Base-by-base conservation (phyloP, 2,329 filamentous ascomycete species). In the Penicillium sp. region DNA sequence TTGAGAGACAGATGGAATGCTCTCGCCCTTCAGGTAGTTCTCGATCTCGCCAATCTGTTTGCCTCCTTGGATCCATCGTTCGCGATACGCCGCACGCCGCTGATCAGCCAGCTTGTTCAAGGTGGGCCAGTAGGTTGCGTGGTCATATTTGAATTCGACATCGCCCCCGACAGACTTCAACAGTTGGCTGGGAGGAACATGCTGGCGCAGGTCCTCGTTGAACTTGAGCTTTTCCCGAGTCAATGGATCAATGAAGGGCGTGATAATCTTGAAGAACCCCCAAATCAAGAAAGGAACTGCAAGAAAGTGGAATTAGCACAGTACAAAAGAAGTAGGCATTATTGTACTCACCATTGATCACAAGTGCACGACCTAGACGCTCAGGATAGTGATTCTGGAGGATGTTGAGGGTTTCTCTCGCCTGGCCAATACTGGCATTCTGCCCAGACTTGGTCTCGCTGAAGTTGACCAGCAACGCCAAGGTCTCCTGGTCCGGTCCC, bases 301-400 rank as follows among this genome's bases (percentile, higher is more conserved):
- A 5, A 39, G 34, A 14, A 14, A 7, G 14, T 4, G 9, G n/a
- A 33, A 14, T 14, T 14, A 46, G 42, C 13, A 33, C 9, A 14
- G 26, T 31, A 9, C 3, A 28, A 31, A 14, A 7, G 52, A 23
- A 59, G 56, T 33, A 28, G 24, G 7, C n/a, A 29, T n/a, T 9
- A 16, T 29, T 24, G 31, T 14, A 75, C 85, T 68, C 76, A 93
- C 90, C 84, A 63, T 97, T 95, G 62, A 92, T 90, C 58, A 97
- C 91, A 65, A 97, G 81, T 3, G 93, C 92, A 66, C 89, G 86
- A 43, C 94, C 94, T 28, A 99, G 79, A 51, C 94, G 81, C 79
- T 99, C 94, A 0, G 94, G 94, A 71, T 97, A 97, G 77, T 99
- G 92, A 62, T 89, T 92, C 77, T 99, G 94, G 57, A 99, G 81